Evolutionary conservation across 2,329 filamentous ascomycete genomes (phyloP), one percentile per base, ranked within the genome.

Genomic region (Trichophyton simii): DNA sequence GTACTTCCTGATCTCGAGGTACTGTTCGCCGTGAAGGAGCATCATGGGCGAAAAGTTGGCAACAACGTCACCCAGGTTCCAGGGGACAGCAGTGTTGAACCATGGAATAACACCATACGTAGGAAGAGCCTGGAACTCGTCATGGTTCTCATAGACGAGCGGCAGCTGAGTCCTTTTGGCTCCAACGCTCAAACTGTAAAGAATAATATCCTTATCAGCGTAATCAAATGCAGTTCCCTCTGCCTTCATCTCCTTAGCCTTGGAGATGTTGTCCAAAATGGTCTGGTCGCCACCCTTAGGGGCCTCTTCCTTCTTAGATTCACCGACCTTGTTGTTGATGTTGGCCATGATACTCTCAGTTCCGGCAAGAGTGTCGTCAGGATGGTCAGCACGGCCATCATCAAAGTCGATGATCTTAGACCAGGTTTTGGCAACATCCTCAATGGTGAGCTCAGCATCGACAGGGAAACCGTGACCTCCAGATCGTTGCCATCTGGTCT

Each of bases 31-130:
- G 78, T 99, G 94, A 25, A 99, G 87, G 58, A 99, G 85, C 91
- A 96, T 96, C 90, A 96, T 96, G 64, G 91, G 92, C 42, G 85
- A 90, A 81, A 96, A 99, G 81, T 97, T 95, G 73, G 91, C 91
- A 31, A 97, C 87, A 64, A 99, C 83, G 62, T 91, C 84, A 71
- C 85, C 83, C 69, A 94, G 82, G 74, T 81, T 85, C 79, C 88
- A 97, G 31, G 92, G 89, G 64, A 85, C 79, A 67, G 88, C 82
- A 63, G 90, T 87, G 77, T 87, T 87, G 79, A 97, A 96, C 69
- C 86, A 88, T n/a, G 94, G 94, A 69, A 99, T 87, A 65, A 97
- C 94, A 73, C 91, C 94, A 70, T 89, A 99, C n/a, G 91, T 95
- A 60, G 94, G 94, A 60, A 97, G 80, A 60, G 89, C 87, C 74